phyloP scores from a whole-genome alignment of 202 grass and related monocot species.

The Schoenoplectus tabernaemontani region DNA sequence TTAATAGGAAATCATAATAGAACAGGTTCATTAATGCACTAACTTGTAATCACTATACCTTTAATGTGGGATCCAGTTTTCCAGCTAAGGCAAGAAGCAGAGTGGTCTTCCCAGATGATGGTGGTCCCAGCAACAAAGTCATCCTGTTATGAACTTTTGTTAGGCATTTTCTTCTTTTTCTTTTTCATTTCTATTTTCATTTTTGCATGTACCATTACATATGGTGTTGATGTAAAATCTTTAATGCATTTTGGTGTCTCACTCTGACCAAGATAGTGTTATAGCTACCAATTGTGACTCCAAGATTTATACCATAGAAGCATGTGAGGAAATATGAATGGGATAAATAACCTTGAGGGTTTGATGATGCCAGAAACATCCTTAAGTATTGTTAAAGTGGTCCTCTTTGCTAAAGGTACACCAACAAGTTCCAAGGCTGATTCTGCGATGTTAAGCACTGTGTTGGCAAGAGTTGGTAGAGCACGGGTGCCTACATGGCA shows the following conservation, averaged over 20 bases:
- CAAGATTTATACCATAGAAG: neutral
- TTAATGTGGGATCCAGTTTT: conserved; percentile 68
- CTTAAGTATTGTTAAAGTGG: conserved; percentile 54
- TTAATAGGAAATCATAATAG: conserved; percentile 1
- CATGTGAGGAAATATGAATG: neutral
- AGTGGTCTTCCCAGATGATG: conserved; percentile 93
- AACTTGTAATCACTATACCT: conserved; percentile 6
- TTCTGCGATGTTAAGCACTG: conserved; percentile 62
- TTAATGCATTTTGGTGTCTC: neutral
- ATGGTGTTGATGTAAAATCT: neutral
- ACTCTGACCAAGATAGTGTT: neutral
- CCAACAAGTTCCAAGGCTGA: conserved; percentile 40
- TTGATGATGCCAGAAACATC: conserved; percentile 51
- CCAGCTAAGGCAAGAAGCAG: conserved; percentile 79
- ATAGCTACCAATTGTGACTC: neutral
- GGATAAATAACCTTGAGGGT: conserved; percentile 42
- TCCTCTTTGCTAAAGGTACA: conserved; percentile 30
- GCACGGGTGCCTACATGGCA: conserved; percentile 78
- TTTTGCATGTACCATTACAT: neutral
- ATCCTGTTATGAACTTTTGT: conserved; percentile 32
- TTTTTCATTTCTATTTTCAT: neutral
- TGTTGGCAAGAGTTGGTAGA: conserved; percentile 73
- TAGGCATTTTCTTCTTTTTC: neutral
- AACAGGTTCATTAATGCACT: neutral
- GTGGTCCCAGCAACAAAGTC: conserved; percentile 86